Conservation (phyloP, 2,329 filamentous ascomycete genomes). For the Trichoderma sp. region DNA sequence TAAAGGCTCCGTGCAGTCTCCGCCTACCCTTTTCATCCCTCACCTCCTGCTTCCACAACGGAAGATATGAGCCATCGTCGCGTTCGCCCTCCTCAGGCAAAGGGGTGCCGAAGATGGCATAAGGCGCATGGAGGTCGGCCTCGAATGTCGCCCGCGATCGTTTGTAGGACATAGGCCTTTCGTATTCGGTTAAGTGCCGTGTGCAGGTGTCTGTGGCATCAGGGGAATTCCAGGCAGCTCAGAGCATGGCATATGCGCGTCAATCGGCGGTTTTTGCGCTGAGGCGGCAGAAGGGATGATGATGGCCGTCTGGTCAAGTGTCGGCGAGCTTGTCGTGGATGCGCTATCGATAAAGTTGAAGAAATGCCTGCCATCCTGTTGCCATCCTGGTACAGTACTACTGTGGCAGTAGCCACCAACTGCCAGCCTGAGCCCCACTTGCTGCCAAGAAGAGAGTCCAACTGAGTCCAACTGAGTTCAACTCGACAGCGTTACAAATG, state of each 20-base stretch:
- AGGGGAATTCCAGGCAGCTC: background rate
- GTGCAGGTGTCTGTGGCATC: background rate
- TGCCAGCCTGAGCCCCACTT: background rate
- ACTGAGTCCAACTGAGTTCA: background rate
- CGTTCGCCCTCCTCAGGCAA: conserved; percentile 77
- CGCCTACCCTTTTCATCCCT: conserved; percentile 88
- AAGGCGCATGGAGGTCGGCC: conserved; percentile 70
- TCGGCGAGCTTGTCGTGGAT: background rate
- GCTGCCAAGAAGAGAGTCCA: too few species aligned
- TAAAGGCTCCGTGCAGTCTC: conserved; percentile 92
- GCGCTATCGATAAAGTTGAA: conserved; percentile 15
- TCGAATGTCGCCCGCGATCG: conserved; percentile 76
- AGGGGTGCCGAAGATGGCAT: conserved; percentile 77
- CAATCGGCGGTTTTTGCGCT: too few species aligned
- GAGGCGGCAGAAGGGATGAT: background rate
- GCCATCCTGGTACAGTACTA: too few species aligned
- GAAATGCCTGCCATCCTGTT: background rate
- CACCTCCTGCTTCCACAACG: conserved; percentile 98
- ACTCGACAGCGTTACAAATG: background rate
- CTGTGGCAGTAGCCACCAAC: too few species aligned
- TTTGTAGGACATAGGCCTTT: conserved; percentile 67
- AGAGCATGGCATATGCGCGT: background rate
- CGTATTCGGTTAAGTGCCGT: background rate
- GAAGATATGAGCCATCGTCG: conserved; percentile 89
- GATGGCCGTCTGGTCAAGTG: background rate